phyloP scores from a whole-genome alignment of 257 asterid species.

The Solanum sejunctum region DNA sequence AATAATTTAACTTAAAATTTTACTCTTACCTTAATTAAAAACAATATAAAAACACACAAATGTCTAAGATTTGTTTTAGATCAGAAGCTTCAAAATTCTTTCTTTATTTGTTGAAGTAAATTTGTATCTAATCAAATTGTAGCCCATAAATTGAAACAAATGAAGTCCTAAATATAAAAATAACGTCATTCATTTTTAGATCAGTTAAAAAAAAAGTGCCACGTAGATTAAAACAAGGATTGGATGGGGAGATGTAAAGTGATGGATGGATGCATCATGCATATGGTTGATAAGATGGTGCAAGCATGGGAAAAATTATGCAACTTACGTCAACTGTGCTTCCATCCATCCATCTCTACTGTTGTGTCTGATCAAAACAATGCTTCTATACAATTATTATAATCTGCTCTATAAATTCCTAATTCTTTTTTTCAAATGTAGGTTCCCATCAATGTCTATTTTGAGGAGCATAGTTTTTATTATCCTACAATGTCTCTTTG shows the following conservation, averaged over 20 bases:
- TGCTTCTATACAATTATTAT: neutral
- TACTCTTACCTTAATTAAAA: neutral
- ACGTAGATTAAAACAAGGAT: neutral
- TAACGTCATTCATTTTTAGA: neutral
- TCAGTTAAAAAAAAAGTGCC: neutral
- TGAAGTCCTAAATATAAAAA: neutral
- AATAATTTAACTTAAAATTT: neutral
- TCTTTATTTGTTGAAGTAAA: neutral
- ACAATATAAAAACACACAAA: neutral
- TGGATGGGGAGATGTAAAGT: neutral
- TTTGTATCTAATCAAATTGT: neutral
- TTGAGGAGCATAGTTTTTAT: neutral
- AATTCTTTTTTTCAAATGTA: neutral
- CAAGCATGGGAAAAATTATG: neutral
- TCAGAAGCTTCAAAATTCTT: neutral
- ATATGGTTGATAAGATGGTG: slow-evolving; percentile 2
- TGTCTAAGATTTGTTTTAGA: neutral
- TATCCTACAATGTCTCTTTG: neutral
- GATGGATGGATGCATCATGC: neutral
- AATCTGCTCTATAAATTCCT: neutral
- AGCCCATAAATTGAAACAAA: neutral
- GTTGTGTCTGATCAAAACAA: slow-evolving; percentile 5
- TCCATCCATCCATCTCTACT: slow-evolving; percentile 7
- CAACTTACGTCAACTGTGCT: neutral
- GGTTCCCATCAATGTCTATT: neutral